Conservation (phyloP, 1,284 basidiomycete genomes). For the Pascua guehoae region DNA sequence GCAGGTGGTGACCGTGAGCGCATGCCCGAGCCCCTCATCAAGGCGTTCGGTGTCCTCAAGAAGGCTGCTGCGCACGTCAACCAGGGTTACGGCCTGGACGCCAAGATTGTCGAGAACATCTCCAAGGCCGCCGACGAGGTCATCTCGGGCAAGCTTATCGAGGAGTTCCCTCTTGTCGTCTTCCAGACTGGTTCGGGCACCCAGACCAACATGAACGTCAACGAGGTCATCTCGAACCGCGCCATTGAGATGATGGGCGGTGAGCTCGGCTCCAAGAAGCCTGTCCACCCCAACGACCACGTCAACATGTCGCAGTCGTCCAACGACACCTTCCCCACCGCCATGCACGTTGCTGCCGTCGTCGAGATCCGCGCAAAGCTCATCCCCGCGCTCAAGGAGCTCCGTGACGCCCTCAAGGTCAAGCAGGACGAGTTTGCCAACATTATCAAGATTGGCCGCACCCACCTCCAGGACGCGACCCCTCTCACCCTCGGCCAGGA, state of each 20-base stretch:
- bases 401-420: constrained; percentile 75
- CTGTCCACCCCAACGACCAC: constrained; percentile 99
- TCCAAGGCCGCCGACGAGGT: constrained; percentile 96
- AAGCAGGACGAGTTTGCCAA: constrained; percentile 78
- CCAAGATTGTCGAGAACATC: constrained; percentile 84
- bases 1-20: constrained; percentile 75
- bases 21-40: constrained; percentile 89
- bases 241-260: constrained; percentile 97
- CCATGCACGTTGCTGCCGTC: constrained; percentile 97
- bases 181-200: constrained; percentile 99
- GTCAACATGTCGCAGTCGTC: constrained; percentile 99
- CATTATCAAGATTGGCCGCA: constrained; percentile 99
- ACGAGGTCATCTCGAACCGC: constrained; percentile 98
- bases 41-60: constrained; percentile 96
- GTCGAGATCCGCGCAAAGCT: constrained; percentile 77
- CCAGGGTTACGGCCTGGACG: constrained; percentile 79
- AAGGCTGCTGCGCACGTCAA: constrained; percentile 96
- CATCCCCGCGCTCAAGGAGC: constrained; percentile 78
- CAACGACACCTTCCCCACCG: constrained; percentile 99
- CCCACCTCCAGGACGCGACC: constrained; percentile 96
- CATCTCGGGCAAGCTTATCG: constrained; percentile 88
- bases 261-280: constrained; percentile 90
- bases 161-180: constrained; percentile 97
- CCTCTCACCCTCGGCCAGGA: constrained; percentile 97
- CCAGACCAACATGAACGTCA: constrained; percentile 99